Evolutionary conservation across 306 rosid genomes (phyloP).

Genomic region (Cucurbita ficifolia): DNA sequence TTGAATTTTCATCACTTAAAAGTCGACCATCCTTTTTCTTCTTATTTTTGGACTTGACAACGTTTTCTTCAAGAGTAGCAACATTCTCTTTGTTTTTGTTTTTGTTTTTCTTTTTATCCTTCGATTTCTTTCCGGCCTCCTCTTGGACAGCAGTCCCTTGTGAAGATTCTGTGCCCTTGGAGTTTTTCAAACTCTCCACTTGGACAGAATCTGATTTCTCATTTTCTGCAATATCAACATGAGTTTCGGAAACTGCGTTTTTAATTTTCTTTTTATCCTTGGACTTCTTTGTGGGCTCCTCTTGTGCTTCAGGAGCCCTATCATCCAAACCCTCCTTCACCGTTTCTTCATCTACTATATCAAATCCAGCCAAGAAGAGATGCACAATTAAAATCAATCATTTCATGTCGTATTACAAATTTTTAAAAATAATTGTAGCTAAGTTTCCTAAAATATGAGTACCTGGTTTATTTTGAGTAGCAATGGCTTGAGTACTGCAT

Average conservation of each 20-base stretch:
- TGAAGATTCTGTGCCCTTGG: too few relatives aligned
- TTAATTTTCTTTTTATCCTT: conserved; percentile 50
- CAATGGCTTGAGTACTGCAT: conserved; percentile 27
- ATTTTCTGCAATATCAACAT: conserved; percentile 11
- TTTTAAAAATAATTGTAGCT: too few relatives aligned
- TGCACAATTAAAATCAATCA: not conserved
- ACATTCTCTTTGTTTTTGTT: conserved; percentile 15
- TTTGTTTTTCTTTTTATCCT: conserved; percentile 42
- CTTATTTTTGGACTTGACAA: conserved; percentile 17
- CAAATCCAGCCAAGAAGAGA: not conserved
- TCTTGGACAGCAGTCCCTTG: conserved; percentile 6
- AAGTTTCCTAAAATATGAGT: not conserved
- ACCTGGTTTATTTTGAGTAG: conserved; percentile 41
- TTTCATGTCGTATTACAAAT: not conserved
- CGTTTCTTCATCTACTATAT: conserved; percentile 3
- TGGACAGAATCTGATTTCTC: conserved; percentile 13
- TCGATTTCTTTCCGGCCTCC: conserved; percentile 32
- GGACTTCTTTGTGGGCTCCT: conserved; percentile 17
- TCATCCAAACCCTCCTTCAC: conserved; percentile 5
- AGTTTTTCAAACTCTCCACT: too few relatives aligned
- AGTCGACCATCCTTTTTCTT: conserved; percentile 22
- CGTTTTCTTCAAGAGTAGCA: conserved; percentile 1
- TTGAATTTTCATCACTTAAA: not conserved
- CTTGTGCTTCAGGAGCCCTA: not conserved
- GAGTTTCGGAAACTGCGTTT: conserved; percentile 30